Conservation (phyloP, 2,329 filamentous ascomycete genomes). For the Capronia epimyces region DNA sequence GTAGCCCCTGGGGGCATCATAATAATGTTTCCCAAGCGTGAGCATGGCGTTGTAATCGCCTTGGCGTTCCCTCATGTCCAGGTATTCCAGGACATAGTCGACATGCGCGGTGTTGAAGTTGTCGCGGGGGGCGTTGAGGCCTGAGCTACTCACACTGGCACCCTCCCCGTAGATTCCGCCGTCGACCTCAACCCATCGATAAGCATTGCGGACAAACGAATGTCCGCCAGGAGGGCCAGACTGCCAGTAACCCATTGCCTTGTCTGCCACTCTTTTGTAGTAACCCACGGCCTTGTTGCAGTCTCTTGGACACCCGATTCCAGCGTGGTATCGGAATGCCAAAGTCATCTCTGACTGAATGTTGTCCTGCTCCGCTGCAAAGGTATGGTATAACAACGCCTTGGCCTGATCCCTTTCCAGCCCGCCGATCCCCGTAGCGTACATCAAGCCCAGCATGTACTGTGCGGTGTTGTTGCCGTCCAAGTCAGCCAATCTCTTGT, state of each 20-base stretch:
- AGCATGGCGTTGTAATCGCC: slow-evolving; percentile 84
- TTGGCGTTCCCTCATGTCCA: slow-evolving; percentile 84
- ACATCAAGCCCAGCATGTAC: slow-evolving; percentile 92
- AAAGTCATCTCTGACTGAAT: slow-evolving; percentile 89
- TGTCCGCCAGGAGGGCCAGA: slow-evolving; percentile 87
- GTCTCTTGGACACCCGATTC: slow-evolving; percentile 77
- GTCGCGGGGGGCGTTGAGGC: slow-evolving; percentile 69
- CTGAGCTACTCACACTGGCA: slow-evolving; percentile 82
- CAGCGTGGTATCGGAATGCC: slow-evolving; percentile 76
- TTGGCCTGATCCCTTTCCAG: slow-evolving; percentile 84
- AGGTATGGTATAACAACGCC: slow-evolving; percentile 87
- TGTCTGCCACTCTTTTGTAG: slow-evolving; percentile 91
- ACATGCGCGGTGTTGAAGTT: slow-evolving; percentile 66
- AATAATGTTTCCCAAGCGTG: slow-evolving; percentile 77
- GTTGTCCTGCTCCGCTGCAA: slow-evolving; percentile 79
- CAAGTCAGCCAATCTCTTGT: slow-evolving; percentile 67
- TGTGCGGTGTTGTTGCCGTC: slow-evolving; percentile 88
- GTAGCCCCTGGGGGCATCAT: slow-evolving; percentile 74
- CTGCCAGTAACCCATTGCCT: slow-evolving; percentile 79
- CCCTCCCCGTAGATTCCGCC: slow-evolving; percentile 95
- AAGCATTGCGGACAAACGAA: slow-evolving; percentile 69
- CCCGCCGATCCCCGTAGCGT: slow-evolving; percentile 84
- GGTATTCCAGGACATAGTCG: slow-evolving; percentile 88
- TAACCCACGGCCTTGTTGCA: slow-evolving; percentile 81
- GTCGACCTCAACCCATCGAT: slow-evolving; percentile 79